Percentiles rank a stretch among this genome's conserved stretches.
phyloP scores from a whole-genome alignment of 306 rosid species.

The Arachis hypogaea region DNA sequence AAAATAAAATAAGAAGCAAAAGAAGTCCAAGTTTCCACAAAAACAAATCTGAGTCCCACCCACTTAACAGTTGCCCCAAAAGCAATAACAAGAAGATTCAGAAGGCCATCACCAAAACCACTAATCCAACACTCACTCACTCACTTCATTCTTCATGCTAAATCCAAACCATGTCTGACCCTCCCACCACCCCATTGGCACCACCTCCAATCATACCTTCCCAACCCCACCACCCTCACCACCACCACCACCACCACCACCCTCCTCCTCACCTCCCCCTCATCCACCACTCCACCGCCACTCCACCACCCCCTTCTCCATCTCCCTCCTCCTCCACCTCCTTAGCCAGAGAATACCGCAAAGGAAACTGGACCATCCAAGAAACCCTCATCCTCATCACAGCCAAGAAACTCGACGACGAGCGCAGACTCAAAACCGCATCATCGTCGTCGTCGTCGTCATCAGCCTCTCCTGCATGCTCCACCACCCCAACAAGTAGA shows the following conservation, averaged over 20 bases:
- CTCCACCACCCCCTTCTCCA: conserved; percentile 8
- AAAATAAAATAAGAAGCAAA: too few species aligned
- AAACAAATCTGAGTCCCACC: too few species aligned
- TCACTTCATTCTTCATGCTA: conserved; percentile 30
- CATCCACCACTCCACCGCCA: conserved; percentile 31
- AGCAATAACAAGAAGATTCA: neutral
- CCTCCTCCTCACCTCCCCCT: neutral
- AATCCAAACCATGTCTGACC: conserved; percentile 61
- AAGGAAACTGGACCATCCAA: conserved; percentile 70
- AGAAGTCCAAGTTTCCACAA: too few species aligned
- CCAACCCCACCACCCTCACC: conserved; percentile 36
- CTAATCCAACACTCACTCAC: neutral
- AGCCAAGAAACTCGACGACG: conserved; percentile 65
- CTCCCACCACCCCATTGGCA: conserved; percentile 57
- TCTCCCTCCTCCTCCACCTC: conserved; percentile 30
- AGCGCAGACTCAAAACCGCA: conserved; percentile 41
- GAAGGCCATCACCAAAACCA: neutral
- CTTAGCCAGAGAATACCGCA: conserved; percentile 55
- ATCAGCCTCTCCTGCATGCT: conserved; percentile 7
- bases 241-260: conserved; percentile 20
- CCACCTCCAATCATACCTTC: conserved; percentile 38
- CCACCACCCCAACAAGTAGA: conserved; percentile 31
- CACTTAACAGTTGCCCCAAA: too few species aligned
- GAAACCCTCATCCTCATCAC: conserved; percentile 64
- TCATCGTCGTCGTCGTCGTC: neutral